These are phyloP conservation scores for Aspergillus pseudonomiae DNA, from an alignment of 2,329 filamentous ascomycete genomes.

Conservation along the genomic window DNA sequence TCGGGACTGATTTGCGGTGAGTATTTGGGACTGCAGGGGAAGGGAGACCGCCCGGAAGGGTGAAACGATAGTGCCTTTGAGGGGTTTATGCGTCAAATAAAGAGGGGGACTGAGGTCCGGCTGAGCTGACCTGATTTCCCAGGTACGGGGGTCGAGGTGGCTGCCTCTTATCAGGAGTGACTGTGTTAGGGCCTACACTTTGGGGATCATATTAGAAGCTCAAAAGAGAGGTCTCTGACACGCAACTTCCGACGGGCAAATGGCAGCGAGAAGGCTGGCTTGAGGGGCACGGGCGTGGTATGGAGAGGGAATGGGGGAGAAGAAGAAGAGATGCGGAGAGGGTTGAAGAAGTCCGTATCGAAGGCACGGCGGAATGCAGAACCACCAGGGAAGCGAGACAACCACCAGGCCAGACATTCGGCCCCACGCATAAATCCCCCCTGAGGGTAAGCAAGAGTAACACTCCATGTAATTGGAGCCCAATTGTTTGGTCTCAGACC, in stretches of 20 bases:
- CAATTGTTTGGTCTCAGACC: not conserved
- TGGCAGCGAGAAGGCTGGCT: slow-evolving; percentile 6
- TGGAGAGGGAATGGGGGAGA: slow-evolving; percentile 6
- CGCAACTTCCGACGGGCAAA: slow-evolving; percentile 7
- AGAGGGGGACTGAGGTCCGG: slow-evolving; percentile 5
- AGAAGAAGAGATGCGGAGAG: slow-evolving; percentile 9
- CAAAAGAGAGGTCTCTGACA: not conserved
- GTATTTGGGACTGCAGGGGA: not conserved
- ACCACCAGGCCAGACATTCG: slow-evolving; percentile 2
- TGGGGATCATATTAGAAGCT: slow-evolving; percentile 6
- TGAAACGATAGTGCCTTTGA: not conserved
- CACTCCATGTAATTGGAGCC: not conserved
- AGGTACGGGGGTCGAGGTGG: not conserved
- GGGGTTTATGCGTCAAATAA: slow-evolving; percentile 5
- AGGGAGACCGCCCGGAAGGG: not conserved
- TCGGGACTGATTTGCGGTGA: slow-evolving; percentile 9
- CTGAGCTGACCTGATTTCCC: slow-evolving; percentile 12
- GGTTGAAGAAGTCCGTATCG: slow-evolving; percentile 13
- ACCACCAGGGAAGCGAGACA: slow-evolving; percentile 4
- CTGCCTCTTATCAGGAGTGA: slow-evolving; percentile 16
- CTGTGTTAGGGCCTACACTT: not conserved
- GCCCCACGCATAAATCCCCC: slow-evolving; percentile 7
- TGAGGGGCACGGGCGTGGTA: slow-evolving; percentile 7
- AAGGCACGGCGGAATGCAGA: slow-evolving; percentile 23
- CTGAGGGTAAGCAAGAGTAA: not conserved